phyloP scores from a whole-genome alignment of 2,329 filamentous ascomycete genomes.

The Scedosporium aurantiacum region DNA sequence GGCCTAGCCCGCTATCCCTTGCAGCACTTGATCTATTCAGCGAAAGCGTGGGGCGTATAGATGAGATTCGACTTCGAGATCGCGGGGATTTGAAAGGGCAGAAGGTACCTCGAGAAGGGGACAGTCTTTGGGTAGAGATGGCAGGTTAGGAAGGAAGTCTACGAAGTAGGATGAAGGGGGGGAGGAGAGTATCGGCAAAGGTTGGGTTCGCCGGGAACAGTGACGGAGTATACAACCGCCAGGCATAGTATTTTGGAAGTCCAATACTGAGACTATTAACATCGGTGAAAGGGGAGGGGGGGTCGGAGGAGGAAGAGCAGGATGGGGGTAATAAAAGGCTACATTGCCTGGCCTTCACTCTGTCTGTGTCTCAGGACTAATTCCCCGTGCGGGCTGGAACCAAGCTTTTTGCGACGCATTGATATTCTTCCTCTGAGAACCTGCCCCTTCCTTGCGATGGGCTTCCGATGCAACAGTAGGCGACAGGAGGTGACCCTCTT shows the following conservation, averaged over 20 bases:
- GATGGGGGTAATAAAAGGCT: not conserved
- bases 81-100: not conserved
- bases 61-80: not conserved
- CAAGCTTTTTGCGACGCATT: not conserved
- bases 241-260: not conserved
- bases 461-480: not conserved
- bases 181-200: not conserved
- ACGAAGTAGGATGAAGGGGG: not conserved
- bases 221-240: not conserved
- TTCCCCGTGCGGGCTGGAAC: not conserved
- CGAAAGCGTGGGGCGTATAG: not conserved
- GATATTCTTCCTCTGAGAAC: not conserved
- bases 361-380: not conserved
- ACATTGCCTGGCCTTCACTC: not conserved
- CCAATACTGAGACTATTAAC: not conserved
- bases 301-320: not conserved
- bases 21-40: not conserved
- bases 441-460: not conserved
- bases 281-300: not conserved
- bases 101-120: not conserved
- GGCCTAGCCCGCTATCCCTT: not conserved
- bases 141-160: not conserved
- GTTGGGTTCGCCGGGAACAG: not conserved
- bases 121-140: not conserved
- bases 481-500: not conserved